Percentiles rank a stretch among this genome's conserved stretches.
phyloP scores from a whole-genome alignment of 139 green algal species.

The Gonium pectorale region DNA sequence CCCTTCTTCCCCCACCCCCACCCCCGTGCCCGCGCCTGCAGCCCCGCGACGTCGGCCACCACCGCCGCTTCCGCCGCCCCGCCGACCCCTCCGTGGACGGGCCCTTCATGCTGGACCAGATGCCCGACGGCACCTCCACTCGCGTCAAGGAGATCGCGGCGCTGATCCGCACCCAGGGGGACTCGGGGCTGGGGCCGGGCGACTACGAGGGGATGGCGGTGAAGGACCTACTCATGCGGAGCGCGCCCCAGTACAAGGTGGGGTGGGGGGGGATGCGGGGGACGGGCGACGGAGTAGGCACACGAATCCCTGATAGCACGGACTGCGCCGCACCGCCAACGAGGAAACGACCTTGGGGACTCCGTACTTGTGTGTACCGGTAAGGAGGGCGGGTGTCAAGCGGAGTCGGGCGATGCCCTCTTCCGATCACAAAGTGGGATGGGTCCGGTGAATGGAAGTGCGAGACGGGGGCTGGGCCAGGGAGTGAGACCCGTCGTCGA shows the following conservation, averaged over 20 bases:
- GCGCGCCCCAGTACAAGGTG: slow-evolving; percentile 12
- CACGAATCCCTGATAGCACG: too few relatives aligned
- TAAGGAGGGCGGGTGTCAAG: too few relatives aligned
- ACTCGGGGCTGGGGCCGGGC: slow-evolving; percentile 52
- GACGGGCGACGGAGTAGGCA: neutral
- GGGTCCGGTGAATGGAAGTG: too few relatives aligned
- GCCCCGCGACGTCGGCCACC: neutral
- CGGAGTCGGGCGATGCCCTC: too few relatives aligned
- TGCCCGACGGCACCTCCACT: slow-evolving; percentile 34
- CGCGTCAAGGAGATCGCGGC: slow-evolving; percentile 49
- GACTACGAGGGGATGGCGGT: slow-evolving; percentile 5
- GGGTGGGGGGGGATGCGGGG: neutral
- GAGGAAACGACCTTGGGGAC: too few relatives aligned
- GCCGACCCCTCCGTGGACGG: slow-evolving; percentile 41
- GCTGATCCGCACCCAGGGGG: neutral
- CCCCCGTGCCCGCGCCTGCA: neutral
- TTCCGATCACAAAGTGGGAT: too few relatives aligned
- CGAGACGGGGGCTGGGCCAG: too few relatives aligned
- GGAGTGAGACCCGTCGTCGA: too few relatives aligned
- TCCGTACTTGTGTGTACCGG: too few relatives aligned
- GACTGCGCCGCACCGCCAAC: too few relatives aligned
- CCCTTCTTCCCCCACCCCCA: too few relatives aligned
- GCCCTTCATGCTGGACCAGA: slow-evolving; percentile 50
- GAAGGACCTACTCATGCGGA: slow-evolving; percentile 16
- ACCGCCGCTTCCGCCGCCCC: slow-evolving; percentile 49